phyloP scores from a whole-genome alignment of 1,284 basidiomycete species.

The Polyporus tsugae region DNA sequence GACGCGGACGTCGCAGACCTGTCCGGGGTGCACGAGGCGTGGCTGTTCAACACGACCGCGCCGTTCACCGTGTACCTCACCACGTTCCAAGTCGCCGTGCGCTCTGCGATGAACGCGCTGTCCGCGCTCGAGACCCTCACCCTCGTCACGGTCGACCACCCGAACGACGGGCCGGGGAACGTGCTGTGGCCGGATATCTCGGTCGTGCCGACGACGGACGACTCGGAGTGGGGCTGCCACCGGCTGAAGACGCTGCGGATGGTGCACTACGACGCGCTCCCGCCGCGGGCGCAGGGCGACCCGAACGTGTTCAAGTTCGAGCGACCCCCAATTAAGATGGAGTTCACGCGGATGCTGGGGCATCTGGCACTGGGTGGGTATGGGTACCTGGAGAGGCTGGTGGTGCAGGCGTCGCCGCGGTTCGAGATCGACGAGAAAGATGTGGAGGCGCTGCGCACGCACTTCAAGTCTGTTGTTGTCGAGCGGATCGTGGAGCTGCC shows the following conservation, averaged over 20 bases:
- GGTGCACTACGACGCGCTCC: constrained; percentile 6
- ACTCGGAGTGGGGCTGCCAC: not conserved
- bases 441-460: not conserved
- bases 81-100: not conserved
- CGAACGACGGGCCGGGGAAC: not conserved
- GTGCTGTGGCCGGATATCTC: constrained; percentile 7
- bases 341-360: constrained; percentile 4
- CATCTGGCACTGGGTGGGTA: constrained; percentile 14
- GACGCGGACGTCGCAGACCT: not conserved
- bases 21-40: constrained; percentile 13
- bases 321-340: not conserved
- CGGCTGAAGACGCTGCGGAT: constrained; percentile 10
- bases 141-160: constrained; percentile 5
- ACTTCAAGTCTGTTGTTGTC: not conserved
- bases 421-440: constrained; percentile 7
- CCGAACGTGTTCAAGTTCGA: constrained; percentile 5
- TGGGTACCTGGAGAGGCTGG: constrained; percentile 11
- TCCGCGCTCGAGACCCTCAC: not conserved
- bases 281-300: constrained; percentile 2
- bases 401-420: constrained; percentile 13
- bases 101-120: not conserved
- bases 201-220: constrained; percentile 1
- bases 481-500: constrained; percentile 8
- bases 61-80: constrained; percentile 2
- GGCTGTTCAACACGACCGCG: constrained; percentile 10